Evolutionary conservation across 306 rosid species (phyloP), one percentile per base, ranked within the genome.

Genomic region (Quercus parvula): DNA sequence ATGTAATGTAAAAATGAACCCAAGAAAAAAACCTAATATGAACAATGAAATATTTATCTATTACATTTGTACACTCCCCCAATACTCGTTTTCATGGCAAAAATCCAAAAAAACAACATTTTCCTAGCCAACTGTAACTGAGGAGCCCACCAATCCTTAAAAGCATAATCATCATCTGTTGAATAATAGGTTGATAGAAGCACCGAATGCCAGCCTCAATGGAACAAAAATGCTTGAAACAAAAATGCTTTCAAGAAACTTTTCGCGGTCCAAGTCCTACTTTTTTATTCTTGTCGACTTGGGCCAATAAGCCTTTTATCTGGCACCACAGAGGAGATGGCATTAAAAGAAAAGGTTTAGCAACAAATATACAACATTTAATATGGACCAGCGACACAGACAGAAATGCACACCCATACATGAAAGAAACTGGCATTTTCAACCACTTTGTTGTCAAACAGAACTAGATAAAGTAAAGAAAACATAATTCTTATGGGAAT

Each of bases 71-170:
- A 73, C 70, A 79, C 76, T 86, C 85, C 82, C 84, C 87, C 79
- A 79, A 55, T 70, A 74, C 78, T 82, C 72, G 14, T 67, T 64
- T 71, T 74, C 76, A 83, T 68, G 91, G 89, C 79, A 81, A 74
- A 88, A 86, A 85, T 82, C 46, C 56, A 64, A 78, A 71, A n/a
- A 74, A 73, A 59, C 17, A 28, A 55, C 20, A 84, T 35, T 85
- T 80, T 49, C 78, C 91, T 79, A 87, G 84, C 97, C 91, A 81
- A 33, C 68, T 77, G 67, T 68, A 56, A 57, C 81, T 56, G 58
- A 25, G 72, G 67, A 83, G 75, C 27, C 71, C 74, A 75, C 51
- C 79, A 66, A 75, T 68, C 52, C 72, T 35, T 22, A 19, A 68
- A 19, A 68, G 52, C 27, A 19, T 68, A 19, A 68, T 33, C 22